phyloP scores from a whole-genome alignment of 2,329 filamentous ascomycete species.

The Aspergillus sp. region DNA sequence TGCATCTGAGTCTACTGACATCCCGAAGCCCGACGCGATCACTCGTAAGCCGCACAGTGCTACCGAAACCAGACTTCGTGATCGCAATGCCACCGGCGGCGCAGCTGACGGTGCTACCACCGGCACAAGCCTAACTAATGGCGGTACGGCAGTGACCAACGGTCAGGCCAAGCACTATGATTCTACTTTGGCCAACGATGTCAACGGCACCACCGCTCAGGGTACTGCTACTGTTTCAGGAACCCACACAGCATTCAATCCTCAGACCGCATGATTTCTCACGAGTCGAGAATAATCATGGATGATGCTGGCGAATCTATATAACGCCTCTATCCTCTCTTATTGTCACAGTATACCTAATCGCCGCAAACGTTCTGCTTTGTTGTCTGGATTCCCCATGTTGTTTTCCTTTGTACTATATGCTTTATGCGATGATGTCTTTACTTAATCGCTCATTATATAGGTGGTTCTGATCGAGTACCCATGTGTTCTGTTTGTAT shows the following conservation, averaged over 20 bases:
- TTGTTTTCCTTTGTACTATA: conserved; percentile 6
- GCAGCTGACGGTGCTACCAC: conserved; percentile 5
- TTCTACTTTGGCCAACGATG: conserved; percentile 6
- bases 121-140: neutral
- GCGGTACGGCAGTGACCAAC: conserved; percentile 11
- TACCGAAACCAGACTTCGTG: conserved; percentile 3
- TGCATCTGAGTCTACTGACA: conserved; percentile 68
- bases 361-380: neutral
- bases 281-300: neutral
- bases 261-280: conserved; percentile 21
- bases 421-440: neutral
- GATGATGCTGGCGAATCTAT: neutral
- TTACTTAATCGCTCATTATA: neutral
- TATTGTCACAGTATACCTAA: conserved; percentile 7
- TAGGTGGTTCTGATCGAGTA: conserved; percentile 5
- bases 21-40: conserved; percentile 60
- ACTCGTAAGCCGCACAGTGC: conserved; percentile 60
- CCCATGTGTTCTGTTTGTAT: neutral
- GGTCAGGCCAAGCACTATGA: conserved; percentile 7
- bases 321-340: neutral
- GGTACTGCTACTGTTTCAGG: conserved; percentile 14
- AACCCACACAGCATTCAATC: conserved; percentile 21
- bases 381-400: neutral
- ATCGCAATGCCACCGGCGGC: conserved; percentile 18
- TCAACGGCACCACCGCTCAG: conserved; percentile 4